Base-by-base conservation (phyloP, 176 grass and related monocot species). In the Poa annua region DNA sequence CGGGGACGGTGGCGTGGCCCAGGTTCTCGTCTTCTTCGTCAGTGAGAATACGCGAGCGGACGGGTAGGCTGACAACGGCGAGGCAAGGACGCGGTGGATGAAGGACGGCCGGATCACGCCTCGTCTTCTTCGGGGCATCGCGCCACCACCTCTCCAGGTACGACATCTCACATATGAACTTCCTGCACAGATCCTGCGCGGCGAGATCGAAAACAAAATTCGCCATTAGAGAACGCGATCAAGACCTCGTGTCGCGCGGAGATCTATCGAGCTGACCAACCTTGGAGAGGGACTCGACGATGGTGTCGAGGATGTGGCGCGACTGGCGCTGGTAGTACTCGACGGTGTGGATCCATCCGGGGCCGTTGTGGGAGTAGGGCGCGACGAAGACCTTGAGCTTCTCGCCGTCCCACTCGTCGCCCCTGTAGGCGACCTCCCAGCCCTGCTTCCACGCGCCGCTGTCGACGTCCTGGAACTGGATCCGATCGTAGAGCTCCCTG, bases 121-220 rank as follows among this genome's bases (percentile, higher is more conserved):
- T n/a, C n/a, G n/a, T 93, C 25, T 92, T 76, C 74, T 80, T 80
- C 0, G 96, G 85, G 0, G 96, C 96, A 74, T 98, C 96, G 6
- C 96, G 90, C 96, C 96, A 98, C 96, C 96, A 98, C 88, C 93
- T 93, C 91, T 98, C 90, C 80, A 98, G 89, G 82, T 98, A 98
- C 4, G 96, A 98, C 93, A 95, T 98, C 85, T 98, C 96, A 93
- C 96, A 98, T 72, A 98, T 95, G 35, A 98, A 98, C 48, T 98
- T 98, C 54, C 96, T 94, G 36, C 93, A 83, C 15, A 66, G 12
- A 87, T 98, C 93, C 94, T 97, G 68, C 29, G 88, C 3, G 25
- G 55, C 21, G 81, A 48, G 44, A 51, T 4, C 44, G 9, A 11
- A 25, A 77, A 47, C 11, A 63, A 14, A 80, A 55, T 22, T 52